These are phyloP conservation scores for Incumbomyces lentus DNA, from an alignment of 2,329 filamentous ascomycete species.

Conservation along the genomic window DNA sequence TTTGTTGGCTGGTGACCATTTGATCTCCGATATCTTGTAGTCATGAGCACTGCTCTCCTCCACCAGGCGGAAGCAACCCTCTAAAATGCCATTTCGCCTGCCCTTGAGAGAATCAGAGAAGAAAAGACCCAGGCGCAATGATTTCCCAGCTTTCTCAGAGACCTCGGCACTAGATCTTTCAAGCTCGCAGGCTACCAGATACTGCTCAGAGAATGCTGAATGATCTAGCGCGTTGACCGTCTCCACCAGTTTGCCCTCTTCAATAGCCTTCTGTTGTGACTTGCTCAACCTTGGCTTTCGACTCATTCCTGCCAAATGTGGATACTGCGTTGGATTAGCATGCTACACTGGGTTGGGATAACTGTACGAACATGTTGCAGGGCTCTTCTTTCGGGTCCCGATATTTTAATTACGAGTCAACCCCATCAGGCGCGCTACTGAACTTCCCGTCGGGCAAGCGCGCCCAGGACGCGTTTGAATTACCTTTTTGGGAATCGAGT, in stretches of 20 bases:
- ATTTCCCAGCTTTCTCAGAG: conserved; percentile 8
- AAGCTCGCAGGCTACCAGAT: conserved; percentile 10
- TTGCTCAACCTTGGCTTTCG: background rate
- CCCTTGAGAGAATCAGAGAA: background rate
- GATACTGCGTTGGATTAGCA: no score
- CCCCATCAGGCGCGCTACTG: no score
- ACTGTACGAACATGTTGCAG: no score
- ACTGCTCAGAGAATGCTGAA: conserved; percentile 29
- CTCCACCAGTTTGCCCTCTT: conserved; percentile 27
- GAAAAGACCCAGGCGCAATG: background rate
- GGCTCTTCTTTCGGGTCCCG: no score
- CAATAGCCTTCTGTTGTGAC: conserved; percentile 4
- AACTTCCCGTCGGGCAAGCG: no score
- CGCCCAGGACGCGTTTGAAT: no score
- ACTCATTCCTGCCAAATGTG: no score
- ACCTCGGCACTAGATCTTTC: conserved; percentile 9
- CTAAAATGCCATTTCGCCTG: conserved; percentile 26
- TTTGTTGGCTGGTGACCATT: conserved; percentile 47
- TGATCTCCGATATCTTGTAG: conserved; percentile 19
- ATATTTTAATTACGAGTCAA: no score
- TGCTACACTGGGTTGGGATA: no score
- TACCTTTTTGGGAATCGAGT: no score
- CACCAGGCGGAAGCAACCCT: conserved; percentile 45
- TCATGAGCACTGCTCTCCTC: conserved; percentile 21
- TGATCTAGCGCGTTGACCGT: conserved; percentile 32